Evolutionary conservation across 176 grass and related monocot genomes (phyloP), one percentile per base, ranked within the genome.

Genomic region (Triticum urartu): DNA sequence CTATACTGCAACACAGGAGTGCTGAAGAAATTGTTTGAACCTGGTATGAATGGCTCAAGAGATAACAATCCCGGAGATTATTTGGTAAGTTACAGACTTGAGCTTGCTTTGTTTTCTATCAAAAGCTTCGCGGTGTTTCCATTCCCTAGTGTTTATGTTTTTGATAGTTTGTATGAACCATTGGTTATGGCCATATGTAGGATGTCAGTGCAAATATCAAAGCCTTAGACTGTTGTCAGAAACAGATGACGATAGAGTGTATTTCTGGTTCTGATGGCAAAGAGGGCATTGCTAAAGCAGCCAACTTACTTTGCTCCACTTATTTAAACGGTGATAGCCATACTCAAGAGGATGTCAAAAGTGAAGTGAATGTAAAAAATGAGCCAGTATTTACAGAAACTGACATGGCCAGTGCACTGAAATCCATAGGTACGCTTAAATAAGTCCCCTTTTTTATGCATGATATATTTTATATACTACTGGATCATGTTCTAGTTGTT

Each of bases 251-350:
- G 13, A 24, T 96, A 86, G 90, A 99, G 67, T 89, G 84, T 73
- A 65, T 96, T 85, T 94, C 94, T 78, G 83, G 90, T 71, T 91
- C 92, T 65, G 87, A 96, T 94, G 97, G 97, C 76, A 99, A 96
- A 87, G 87, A 93, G 81, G 94, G 88, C 12, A 76, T 91, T 79
- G 97, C 90, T 84, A 96, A 96, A 93, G 94, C 94, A 90, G 94
- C 97, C 64, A 94, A 21, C 81, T 96, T 94, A 48, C 94, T 99
- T 73, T 94, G 66, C 83, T 89, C 85, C 65, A 78, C 78, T 47
- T 93, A 56, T 61, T 82, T 88, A 75, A 87, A 82, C 78, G 83
- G 85, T 64, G 64, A 81, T 86, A 71, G 77, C 35, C 36, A 67
- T 92, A 32, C 65, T 63, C 14, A 76, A 14, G 80, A 67, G 45